Evolutionary conservation across 2,329 filamentous ascomycete species (phyloP), one percentile per base, ranked within the genome.

Genomic region (Cercospora sp.): DNA sequence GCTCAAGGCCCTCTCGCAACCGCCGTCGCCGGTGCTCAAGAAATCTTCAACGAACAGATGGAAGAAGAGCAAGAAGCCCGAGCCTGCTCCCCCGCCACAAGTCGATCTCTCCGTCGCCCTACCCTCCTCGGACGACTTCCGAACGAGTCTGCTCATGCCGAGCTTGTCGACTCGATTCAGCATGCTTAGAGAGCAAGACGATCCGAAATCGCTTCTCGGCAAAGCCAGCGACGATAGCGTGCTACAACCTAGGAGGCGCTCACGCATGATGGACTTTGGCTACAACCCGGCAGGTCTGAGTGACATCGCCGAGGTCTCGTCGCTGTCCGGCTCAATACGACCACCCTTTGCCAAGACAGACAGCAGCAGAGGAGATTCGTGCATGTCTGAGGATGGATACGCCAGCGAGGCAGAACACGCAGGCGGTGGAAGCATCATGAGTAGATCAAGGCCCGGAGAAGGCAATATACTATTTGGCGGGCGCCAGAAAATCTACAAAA

Each of bases 211-310:
- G 1, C 91, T 93, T 78, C 86, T 97, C 33, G 94, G 94, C 67
- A 97, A 98, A 80, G 94, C 94, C 16, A 95, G 91, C 79, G 94
- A 98, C 77, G 94, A 97, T 79, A 97, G 94, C 73, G 94, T 98
- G 3, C 81, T 98, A 20, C 91, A 89, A 70, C 91, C 91, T 3
- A 94, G 92, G 75, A 87, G 93, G 64, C 90, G 91, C 71, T 97
- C 94, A 0, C 87, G 91, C 67, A 81, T 96, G 72, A 85, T 88
- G 77, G 89, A 96, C 67, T 92, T 91, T 75, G 89, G 90, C 9
- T 87, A 89, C 71, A 69, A 66, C 26, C 81, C 81, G 59, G 82
- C 84, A 31, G 83, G 81, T 60, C 84, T 97, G 3, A 84, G 88
- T 18, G 94, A 98, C 77, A 98, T 98, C 74, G 92, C 93, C 23